phyloP scores from a whole-genome alignment of 345 rosid species.

The Lepidium aucheri region DNA sequence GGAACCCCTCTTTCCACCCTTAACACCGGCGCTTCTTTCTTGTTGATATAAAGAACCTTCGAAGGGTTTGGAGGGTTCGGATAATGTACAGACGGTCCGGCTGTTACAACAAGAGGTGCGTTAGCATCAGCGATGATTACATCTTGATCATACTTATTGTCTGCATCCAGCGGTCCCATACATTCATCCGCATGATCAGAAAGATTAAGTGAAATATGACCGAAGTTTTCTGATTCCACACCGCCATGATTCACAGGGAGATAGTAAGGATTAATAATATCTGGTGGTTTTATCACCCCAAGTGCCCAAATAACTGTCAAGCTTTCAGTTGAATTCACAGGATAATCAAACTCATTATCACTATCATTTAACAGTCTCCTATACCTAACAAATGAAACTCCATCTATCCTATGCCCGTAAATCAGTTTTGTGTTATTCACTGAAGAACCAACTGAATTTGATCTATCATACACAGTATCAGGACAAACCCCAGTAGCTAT shows the following conservation, averaged over 20 bases:
- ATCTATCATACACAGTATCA: conserved; percentile 46
- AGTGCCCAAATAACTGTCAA: conserved; percentile 83
- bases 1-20: conserved; percentile 37
- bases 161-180: conserved; percentile 31
- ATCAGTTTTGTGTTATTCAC: conserved; percentile 61
- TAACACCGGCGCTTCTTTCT: conserved; percentile 33
- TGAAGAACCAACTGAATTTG: conserved; percentile 33
- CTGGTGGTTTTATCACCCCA: conserved; percentile 86
- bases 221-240: conserved; percentile 26
- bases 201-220: conserved; percentile 28
- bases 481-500: conserved; percentile 81
- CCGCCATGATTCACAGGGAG: conserved; percentile 91
- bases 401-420: conserved; percentile 93
- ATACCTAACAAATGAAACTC: conserved; percentile 84
- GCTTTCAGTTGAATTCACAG: conserved; percentile 44
- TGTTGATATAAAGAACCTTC: conserved; percentile 30
- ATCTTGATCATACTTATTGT: conserved; percentile 28
- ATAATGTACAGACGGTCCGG: conserved; percentile 32
- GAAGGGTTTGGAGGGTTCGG: conserved; percentile 34
- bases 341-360: conserved; percentile 69
- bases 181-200: conserved; percentile 27
- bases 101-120: conserved; percentile 29
- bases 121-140: conserved; percentile 33
- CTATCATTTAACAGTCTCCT: conserved; percentile 47
- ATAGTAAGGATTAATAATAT: conserved; percentile 61